Evolutionary conservation across 2,329 filamentous ascomycete genomes (phyloP), one percentile per base, ranked within the genome.

Genomic region (Alternaria brassicicola): DNA sequence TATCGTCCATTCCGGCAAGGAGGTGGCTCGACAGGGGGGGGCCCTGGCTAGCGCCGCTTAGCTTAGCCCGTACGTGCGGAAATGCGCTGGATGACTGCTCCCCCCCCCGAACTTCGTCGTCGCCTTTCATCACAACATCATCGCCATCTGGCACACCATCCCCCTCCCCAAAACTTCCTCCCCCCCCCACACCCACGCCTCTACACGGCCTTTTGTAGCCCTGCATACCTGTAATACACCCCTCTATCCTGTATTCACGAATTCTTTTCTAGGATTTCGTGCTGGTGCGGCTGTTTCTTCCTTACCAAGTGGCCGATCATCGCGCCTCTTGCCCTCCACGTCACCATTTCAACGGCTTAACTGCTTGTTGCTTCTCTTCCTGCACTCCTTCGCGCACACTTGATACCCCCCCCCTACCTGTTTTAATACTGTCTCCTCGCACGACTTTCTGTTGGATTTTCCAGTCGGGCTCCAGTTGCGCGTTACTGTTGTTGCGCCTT

Each of bases 301-400:
- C 61, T 65, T 68, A 65, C 70, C 68, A 62, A 59, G 61, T 65
- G 65, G 67, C 65, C 68, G 52, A 71, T 73, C 71, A 68, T 70
- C 69, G 68, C 69, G 62, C 69, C 69, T 68, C 68, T 64, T 68
- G 55, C 63, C 55, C 53, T 62, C 63, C 69, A 72, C 72, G 69
- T 74, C 74, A 74, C 70, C 64, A 72, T 67, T 63, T 56, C 65
- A 65, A 68, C 62, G 61, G 63, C 67, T 71, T 68, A 65, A 65
- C 63, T 68, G 68, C 66, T 63, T 64, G 67, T 65, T 66, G 60
- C 62, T 74, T 66, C 59, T 52, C 69, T 73, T 76, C 70, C 70
- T 69, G 55, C 70, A 67, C 67, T 75, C 72, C 68, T 71, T 76
- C 68, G 63, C 67, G 41, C 67, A 56, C 66, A 52, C 52, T 65